Evolutionary conservation across 2,329 filamentous ascomycete species (phyloP).

Genomic region (Falciphora oryzae): DNA sequence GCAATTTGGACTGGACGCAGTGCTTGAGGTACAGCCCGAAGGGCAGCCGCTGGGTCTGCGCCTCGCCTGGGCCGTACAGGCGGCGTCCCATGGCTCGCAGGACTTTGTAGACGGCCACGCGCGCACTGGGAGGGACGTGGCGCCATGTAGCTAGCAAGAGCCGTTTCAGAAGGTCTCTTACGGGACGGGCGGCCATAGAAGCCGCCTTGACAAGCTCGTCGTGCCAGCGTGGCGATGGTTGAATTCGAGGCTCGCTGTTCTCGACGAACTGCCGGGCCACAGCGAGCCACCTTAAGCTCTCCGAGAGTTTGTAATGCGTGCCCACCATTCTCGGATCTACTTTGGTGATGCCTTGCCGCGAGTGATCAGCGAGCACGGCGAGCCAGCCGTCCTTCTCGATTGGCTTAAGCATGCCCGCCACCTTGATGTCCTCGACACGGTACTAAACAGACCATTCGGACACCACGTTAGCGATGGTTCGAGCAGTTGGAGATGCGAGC

Average conservation of each 20-base stretch:
- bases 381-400: conserved; percentile 19
- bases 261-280: conserved; percentile 15
- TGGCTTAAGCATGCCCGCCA: conserved; percentile 11
- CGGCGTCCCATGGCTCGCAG: conserved; percentile 16
- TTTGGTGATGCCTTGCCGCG: conserved; percentile 19
- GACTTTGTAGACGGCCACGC: conserved; percentile 17
- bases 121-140: conserved; percentile 14
- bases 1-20: too few relatives aligned
- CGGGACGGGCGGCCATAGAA: too few relatives aligned
- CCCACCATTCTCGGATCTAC: conserved; percentile 25
- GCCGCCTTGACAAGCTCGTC: too few relatives aligned
- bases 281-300: conserved; percentile 22
- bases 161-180: not conserved
- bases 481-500: not conserved
- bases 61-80: conserved; percentile 17
- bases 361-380: conserved; percentile 26
- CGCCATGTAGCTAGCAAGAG: conserved; percentile 17
- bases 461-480: not conserved
- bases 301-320: conserved; percentile 22
- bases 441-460: conserved; percentile 15
- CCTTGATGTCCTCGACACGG: conserved; percentile 11
- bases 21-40: conserved; percentile 30
- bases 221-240: too few relatives aligned
- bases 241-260: not conserved
- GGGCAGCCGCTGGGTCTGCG: conserved; percentile 20